Conservation (phyloP, 2,329 filamentous ascomycete species). For the Fonsecaea monophora region DNA sequence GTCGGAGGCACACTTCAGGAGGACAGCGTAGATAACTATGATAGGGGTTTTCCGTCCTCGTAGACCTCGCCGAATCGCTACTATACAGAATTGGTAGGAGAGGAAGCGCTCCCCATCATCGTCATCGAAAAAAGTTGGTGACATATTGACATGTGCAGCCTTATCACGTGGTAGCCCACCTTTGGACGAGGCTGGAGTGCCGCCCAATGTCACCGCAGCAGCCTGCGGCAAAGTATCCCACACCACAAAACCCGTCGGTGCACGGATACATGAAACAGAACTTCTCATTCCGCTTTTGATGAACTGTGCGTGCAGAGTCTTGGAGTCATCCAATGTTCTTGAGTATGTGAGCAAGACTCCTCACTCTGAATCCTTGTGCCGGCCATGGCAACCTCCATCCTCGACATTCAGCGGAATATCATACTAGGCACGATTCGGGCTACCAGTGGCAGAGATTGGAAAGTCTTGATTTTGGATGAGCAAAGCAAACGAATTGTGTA, state of each 20-base stretch:
- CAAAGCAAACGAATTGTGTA: slow-evolving; percentile 83
- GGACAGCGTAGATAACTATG: background rate
- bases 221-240: slow-evolving; percentile 3
- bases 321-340: background rate
- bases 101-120: background rate
- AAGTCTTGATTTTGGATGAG: slow-evolving; percentile 90
- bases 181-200: slow-evolving; percentile 8
- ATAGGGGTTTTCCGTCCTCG: background rate
- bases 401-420: slow-evolving; percentile 74
- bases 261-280: background rate
- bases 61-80: background rate
- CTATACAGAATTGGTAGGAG: background rate
- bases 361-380: slow-evolving; percentile 12
- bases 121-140: slow-evolving; percentile 4
- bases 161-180: background rate
- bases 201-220: slow-evolving; percentile 5
- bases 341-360: slow-evolving; percentile 29
- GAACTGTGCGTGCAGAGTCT: background rate
- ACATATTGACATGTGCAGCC: slow-evolving; percentile 3
- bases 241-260: background rate
- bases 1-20: background rate
- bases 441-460: slow-evolving; percentile 69
- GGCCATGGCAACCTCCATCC: slow-evolving; percentile 82
- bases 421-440: slow-evolving; percentile 39
- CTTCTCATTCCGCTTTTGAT: background rate